These are phyloP conservation scores for Yarrowia bubula DNA, from an alignment of 805 yeast genomes.

Conservation along the genomic window DNA sequence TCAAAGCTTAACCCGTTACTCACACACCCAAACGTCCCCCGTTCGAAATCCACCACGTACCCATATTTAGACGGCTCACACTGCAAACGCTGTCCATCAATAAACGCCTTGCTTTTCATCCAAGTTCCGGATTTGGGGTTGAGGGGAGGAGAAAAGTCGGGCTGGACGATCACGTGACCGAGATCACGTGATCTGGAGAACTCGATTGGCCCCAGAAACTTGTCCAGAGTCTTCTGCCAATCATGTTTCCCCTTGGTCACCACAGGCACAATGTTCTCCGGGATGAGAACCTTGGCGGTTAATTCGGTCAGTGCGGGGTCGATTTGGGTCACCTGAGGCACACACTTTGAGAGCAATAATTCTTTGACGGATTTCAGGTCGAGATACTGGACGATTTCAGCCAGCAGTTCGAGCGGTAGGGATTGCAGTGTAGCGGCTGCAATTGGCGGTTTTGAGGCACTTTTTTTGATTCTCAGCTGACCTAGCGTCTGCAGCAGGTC, in stretches of 20 bases:
- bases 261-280: not conserved
- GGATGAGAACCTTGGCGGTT: not conserved
- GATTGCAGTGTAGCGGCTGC: not conserved
- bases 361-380: not conserved
- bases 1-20: not conserved
- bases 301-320: not conserved
- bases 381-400: not conserved
- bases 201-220: not conserved
- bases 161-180: not conserved
- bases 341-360: not conserved
- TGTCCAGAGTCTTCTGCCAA: not conserved
- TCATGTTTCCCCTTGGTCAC: not conserved
- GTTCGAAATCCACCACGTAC: not conserved
- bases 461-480: not conserved
- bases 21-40: not conserved
- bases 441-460: not conserved
- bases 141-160: not conserved
- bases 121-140: not conserved
- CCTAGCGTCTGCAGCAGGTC: not conserved
- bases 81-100: not conserved
- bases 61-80: not conserved
- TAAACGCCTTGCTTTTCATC: not conserved
- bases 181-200: not conserved
- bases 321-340: not conserved
- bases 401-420: not conserved